Conservation (phyloP, 2,329 filamentous ascomycete genomes). For the Penicillium sp. region DNA sequence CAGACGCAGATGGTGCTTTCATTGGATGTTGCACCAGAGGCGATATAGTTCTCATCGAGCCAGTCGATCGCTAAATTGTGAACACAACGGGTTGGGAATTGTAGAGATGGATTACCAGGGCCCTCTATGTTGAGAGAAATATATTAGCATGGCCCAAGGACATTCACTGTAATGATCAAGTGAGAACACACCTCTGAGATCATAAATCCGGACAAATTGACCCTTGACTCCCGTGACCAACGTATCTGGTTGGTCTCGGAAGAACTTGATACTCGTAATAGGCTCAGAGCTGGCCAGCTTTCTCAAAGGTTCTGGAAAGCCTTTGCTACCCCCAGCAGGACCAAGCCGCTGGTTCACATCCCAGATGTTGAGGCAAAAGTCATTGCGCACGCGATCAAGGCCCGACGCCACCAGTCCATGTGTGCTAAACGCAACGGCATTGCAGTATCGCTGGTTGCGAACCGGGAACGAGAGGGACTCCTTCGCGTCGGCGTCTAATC, state of each 20-base stretch:
- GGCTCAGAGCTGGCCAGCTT: slow-evolving; percentile 61
- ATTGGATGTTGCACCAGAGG: slow-evolving; percentile 55
- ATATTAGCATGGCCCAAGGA: neutral
- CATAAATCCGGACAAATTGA: slow-evolving; percentile 61
- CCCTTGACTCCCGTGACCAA: slow-evolving; percentile 61
- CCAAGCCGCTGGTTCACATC: slow-evolving; percentile 54
- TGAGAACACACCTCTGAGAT: slow-evolving; percentile 54
- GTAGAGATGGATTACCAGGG: slow-evolving; percentile 41
- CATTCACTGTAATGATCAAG: neutral
- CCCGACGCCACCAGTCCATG: slow-evolving; percentile 59
- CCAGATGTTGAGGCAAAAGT: slow-evolving; percentile 65
- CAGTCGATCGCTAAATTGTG: slow-evolving; percentile 65
- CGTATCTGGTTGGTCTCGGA: slow-evolving; percentile 58
- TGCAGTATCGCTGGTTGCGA: slow-evolving; percentile 62
- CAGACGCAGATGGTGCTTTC: slow-evolving; percentile 61
- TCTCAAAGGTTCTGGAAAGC: slow-evolving; percentile 51
- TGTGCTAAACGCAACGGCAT: slow-evolving; percentile 61
- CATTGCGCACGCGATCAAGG: slow-evolving; percentile 62
- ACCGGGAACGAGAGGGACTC: slow-evolving; percentile 55
- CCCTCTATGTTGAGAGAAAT: slow-evolving; percentile 26
- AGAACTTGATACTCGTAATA: slow-evolving; percentile 65
- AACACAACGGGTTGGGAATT: slow-evolving; percentile 58
- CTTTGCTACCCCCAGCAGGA: slow-evolving; percentile 32
- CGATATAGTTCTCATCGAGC: slow-evolving; percentile 64
- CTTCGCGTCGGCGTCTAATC: slow-evolving; percentile 52